phyloP scores from a whole-genome alignment of 2,329 filamentous ascomycete genomes.

The Aotearoamyces nothofagi region DNA sequence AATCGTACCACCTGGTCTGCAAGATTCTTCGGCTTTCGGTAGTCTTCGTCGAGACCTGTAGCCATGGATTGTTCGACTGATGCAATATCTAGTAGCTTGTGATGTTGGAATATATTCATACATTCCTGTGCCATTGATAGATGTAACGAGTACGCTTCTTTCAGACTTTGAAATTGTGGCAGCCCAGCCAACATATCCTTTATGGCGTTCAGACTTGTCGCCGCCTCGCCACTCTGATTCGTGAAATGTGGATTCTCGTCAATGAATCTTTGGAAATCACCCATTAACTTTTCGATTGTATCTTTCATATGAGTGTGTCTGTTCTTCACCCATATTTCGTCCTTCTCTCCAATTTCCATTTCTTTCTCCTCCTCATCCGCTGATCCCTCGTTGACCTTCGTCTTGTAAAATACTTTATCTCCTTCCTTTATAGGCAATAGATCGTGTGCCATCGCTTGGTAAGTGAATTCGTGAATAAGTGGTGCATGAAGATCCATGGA shows the following conservation, averaged over 20 bases:
- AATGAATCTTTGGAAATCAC: slow-evolving; percentile 85
- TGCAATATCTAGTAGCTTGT: slow-evolving; percentile 76
- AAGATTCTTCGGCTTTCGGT: slow-evolving; percentile 77
- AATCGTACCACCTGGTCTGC: slow-evolving; percentile 73
- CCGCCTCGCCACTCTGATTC: slow-evolving; percentile 49
- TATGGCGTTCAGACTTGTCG: slow-evolving; percentile 74
- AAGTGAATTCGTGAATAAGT: slow-evolving; percentile 89
- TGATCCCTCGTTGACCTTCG: slow-evolving; percentile 60
- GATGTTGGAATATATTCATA: slow-evolving; percentile 80
- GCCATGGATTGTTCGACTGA: slow-evolving; percentile 81
- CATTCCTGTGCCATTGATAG: slow-evolving; percentile 94
- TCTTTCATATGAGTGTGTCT: slow-evolving; percentile 96
- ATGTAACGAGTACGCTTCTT: slow-evolving; percentile 87
- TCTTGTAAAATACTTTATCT: slow-evolving; percentile 78
- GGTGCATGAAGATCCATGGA: slow-evolving; percentile 87
- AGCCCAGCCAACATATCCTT: slow-evolving; percentile 94
- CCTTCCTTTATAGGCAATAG: slow-evolving; percentile 75
- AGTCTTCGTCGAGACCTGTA: slow-evolving; percentile 86
- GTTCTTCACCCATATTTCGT: slow-evolving; percentile 91
- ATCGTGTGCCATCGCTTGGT: slow-evolving; percentile 96
- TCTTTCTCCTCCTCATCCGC: slow-evolving; percentile 66
- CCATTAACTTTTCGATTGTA: slow-evolving; percentile 83
- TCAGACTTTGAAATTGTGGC: slow-evolving; percentile 89
- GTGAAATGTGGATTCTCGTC: slow-evolving; percentile 86
- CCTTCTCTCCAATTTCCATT: slow-evolving; percentile 79